Conservation (phyloP, 352 stramenopile genomes). For the Globisporangium viniferum region DNA sequence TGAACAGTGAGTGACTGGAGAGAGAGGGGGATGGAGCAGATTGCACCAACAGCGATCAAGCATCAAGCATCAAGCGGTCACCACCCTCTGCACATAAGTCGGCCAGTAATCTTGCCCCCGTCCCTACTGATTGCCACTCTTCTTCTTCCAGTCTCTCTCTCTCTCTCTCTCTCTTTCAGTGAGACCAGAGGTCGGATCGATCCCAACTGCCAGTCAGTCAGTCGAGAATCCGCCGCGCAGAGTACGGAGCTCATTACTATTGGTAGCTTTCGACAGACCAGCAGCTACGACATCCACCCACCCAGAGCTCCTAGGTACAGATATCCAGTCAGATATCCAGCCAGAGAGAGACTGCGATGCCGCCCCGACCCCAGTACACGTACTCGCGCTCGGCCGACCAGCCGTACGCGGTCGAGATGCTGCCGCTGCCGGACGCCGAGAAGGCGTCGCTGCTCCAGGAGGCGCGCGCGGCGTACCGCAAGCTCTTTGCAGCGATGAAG, state of each 20-base stretch:
- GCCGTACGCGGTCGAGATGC: constrained; percentile 47
- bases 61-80: neutral
- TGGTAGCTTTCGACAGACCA: neutral
- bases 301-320: neutral
- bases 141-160: neutral
- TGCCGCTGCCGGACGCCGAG: constrained; percentile 31
- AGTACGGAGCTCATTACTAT: neutral
- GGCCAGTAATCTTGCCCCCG: neutral
- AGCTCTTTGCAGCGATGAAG: constrained; percentile 41
- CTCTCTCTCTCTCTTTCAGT: neutral
- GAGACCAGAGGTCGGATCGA: neutral
- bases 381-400: constrained; percentile 48
- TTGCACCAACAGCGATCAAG: neutral
- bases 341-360: neutral
- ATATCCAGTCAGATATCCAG: neutral
- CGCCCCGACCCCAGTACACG: constrained; percentile 26
- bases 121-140: constrained; percentile 2
- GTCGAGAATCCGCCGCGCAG: neutral
- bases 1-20: neutral
- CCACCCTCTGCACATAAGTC: neutral
- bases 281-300: neutral
- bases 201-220: neutral
- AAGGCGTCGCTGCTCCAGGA: constrained; percentile 28
- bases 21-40: neutral
- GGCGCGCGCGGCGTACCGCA: constrained; percentile 26